Evolutionary conservation across 805 yeast genomes (phyloP).

Genomic region (Yamadazyma laniorum): DNA sequence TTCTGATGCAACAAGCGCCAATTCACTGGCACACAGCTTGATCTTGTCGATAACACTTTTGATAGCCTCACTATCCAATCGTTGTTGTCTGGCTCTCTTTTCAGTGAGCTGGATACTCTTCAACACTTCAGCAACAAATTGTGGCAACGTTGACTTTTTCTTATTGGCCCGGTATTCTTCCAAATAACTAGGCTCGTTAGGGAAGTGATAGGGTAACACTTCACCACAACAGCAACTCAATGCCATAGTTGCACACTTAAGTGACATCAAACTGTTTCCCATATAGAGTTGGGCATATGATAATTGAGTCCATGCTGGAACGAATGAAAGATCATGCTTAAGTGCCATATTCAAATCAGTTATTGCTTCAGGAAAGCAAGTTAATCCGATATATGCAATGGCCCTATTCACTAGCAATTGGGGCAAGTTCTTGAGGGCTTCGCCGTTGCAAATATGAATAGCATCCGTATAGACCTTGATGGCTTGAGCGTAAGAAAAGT

Average conservation of each 20-base stretch:
- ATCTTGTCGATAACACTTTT: conserved; percentile 4
- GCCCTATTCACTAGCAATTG: conserved; percentile 40
- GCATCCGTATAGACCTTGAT: conserved; percentile 39
- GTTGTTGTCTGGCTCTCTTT: conserved; percentile 37
- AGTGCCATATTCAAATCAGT: conserved; percentile 35
- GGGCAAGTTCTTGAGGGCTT: conserved; percentile 19
- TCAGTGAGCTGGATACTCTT: conserved; percentile 36
- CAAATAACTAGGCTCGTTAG: conserved; percentile 12
- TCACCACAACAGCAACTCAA: conserved; percentile 30
- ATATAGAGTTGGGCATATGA: conserved; percentile 43
- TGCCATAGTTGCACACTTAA: conserved; percentile 33
- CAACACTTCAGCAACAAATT: conserved; percentile 34
- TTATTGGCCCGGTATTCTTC: conserved; percentile 23
- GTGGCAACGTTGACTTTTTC: conserved; percentile 30
- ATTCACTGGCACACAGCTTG: neutral
- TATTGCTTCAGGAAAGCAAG: conserved; percentile 40
- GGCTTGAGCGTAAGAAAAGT: conserved; percentile 38
- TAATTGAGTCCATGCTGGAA: conserved; percentile 45
- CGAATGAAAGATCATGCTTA: conserved; percentile 27
- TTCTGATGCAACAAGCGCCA: conserved; percentile 15
- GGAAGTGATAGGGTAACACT: conserved; percentile 24
- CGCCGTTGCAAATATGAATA: conserved; percentile 20
- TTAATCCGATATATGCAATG: conserved; percentile 40
- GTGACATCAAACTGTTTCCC: conserved; percentile 34
- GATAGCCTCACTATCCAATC: conserved; percentile 19